Evolutionary conservation across 371 early-diverging fungal species (phyloP).

Genomic region (Polyrhizophydium stewartii): DNA sequence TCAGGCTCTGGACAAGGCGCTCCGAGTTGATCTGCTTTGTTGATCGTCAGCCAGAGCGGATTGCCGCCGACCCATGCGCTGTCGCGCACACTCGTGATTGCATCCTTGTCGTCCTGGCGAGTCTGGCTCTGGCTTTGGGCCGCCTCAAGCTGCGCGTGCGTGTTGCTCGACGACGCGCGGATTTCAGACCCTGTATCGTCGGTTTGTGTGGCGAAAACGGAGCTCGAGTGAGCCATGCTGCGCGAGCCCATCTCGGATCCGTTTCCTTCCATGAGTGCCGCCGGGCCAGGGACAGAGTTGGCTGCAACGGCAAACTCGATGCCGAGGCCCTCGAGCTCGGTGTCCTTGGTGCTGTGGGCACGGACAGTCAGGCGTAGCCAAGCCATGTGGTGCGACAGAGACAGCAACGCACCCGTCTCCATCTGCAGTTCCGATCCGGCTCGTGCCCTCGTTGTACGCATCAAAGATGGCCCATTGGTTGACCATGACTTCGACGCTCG

Average conservation of each 20-base stretch:
- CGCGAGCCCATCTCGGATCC: not conserved
- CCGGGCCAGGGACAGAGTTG: not conserved
- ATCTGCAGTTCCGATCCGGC: not conserved
- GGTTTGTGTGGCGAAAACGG: not conserved
- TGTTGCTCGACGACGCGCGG: not conserved
- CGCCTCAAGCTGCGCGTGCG: not conserved
- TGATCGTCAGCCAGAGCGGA: conserved; percentile 5
- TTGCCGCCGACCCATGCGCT: not conserved
- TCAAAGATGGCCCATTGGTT: conserved; percentile 43
- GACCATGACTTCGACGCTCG: conserved; percentile 31
- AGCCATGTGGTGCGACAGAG: not conserved
- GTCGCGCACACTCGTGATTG: too few relatives aligned
- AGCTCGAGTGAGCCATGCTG: not conserved
- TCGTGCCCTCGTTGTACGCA: conserved; percentile 16
- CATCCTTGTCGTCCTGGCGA: not conserved
- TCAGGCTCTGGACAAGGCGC: conserved; percentile 26
- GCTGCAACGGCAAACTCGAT: not conserved
- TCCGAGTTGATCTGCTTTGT: conserved; percentile 31
- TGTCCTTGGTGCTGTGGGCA: conserved; percentile 8
- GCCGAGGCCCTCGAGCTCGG: conserved; percentile 7
- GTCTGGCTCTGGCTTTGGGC: not conserved
- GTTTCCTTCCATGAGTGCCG: not conserved
- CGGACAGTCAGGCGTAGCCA: not conserved
- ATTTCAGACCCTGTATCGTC: not conserved
- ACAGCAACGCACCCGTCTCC: not conserved